Percentiles rank a stretch among this genome's conserved stretches.
phyloP scores from a whole-genome alignment of 768 basidiomycete genomes.

The Boletus vermiculosoides region DNA sequence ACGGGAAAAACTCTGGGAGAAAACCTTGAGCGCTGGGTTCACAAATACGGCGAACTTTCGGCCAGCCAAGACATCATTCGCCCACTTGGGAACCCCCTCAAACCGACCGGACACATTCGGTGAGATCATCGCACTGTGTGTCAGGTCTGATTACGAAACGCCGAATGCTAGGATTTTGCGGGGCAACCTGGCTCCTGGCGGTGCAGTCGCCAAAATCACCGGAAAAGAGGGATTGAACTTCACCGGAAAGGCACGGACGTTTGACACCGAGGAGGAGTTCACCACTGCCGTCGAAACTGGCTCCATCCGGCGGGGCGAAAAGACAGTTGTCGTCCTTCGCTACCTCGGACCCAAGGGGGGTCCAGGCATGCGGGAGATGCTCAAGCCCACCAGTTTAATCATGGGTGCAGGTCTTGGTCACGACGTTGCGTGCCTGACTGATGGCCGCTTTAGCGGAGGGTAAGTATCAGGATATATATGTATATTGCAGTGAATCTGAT shows the following conservation, averaged over 20 bases:
- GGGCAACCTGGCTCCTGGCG: constrained; percentile 91
- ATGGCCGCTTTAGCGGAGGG: constrained; percentile 98
- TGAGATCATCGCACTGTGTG: constrained; percentile 29
- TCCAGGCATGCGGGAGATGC: constrained; percentile 99
- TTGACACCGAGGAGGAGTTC: constrained; percentile 89
- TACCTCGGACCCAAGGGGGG: constrained; percentile 98
- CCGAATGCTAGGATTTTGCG: constrained; percentile 65
- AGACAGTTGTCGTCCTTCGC: constrained; percentile 92
- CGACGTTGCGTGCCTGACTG: constrained; percentile 96
- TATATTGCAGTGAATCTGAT: constrained; percentile 13
- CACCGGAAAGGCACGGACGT: constrained; percentile 88
- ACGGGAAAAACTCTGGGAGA: constrained; percentile 89
- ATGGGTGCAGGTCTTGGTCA: constrained; percentile 97
- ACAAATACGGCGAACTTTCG: constrained; percentile 74
- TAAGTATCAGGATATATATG: constrained; percentile 41
- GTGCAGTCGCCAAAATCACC: constrained; percentile 96
- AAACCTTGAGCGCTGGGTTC: constrained; percentile 88
- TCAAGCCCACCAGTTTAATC: constrained; percentile 95
- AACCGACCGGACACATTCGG: constrained; percentile 88
- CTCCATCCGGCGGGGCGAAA: constrained; percentile 90
- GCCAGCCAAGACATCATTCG: constrained; percentile 80
- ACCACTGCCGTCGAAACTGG: constrained; percentile 84
- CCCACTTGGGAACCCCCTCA: constrained; percentile 85
- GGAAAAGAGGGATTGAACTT: constrained; percentile 92
- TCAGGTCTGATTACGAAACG: constrained; percentile 2